phyloP scores from a whole-genome alignment of 2,329 filamentous ascomycete species.

The Tolypocladium capitatum region DNA sequence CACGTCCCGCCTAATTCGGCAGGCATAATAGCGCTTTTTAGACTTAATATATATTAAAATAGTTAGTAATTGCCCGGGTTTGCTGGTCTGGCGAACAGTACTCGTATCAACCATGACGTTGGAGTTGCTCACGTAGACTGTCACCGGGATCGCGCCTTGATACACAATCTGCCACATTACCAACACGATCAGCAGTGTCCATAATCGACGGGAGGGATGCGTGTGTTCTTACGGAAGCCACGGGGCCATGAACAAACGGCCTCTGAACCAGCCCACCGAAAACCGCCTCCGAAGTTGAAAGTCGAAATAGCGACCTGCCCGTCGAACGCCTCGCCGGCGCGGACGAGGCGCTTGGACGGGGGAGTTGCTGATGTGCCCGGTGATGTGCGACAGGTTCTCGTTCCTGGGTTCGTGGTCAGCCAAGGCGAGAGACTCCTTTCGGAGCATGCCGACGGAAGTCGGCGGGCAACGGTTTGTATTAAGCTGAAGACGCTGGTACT shows the following conservation, averaged over 20 bases:
- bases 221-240: conserved; percentile 12
- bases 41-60: too few species aligned
- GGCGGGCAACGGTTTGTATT: background rate
- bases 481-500: too few species aligned
- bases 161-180: conserved; percentile 24
- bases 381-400: conserved; percentile 23
- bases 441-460: background rate
- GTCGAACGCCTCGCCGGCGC: conserved; percentile 17
- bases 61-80: conserved; percentile 16
- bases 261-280: conserved; percentile 12
- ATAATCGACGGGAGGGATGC: background rate
- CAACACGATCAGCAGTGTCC: background rate
- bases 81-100: conserved; percentile 15
- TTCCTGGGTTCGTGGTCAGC: conserved; percentile 13
- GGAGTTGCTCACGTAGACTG: conserved; percentile 20
- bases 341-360: conserved; percentile 14
- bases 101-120: conserved; percentile 21
- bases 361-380: conserved; percentile 22
- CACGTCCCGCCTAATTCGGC: too few species aligned
- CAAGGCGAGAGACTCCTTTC: background rate
- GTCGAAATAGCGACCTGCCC: conserved; percentile 15
- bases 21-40: too few species aligned
- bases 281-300: conserved; percentile 16
- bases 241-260: conserved; percentile 6
- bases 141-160: conserved; percentile 19